Evolutionary conservation across 345 rosid genomes (phyloP).

Genomic region (Gynandropsis gynandra): DNA sequence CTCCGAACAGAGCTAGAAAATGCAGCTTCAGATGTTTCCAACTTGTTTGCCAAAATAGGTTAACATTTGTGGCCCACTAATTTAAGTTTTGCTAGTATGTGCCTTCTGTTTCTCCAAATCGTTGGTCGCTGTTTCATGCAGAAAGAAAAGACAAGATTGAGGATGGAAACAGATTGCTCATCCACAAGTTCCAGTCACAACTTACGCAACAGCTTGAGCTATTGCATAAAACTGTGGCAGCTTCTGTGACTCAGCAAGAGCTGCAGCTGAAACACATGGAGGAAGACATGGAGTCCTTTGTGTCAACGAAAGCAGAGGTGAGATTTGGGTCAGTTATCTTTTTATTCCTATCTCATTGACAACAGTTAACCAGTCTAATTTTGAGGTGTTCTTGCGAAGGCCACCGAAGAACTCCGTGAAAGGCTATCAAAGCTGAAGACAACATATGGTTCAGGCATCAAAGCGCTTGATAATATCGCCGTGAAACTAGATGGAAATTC

Average conservation of each 20-base stretch:
- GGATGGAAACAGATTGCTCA: conserved; percentile 66
- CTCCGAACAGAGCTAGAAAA: conserved; percentile 78
- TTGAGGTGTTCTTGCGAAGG: conserved; percentile 39
- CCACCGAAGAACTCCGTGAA: conserved; percentile 75
- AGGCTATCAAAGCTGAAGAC: conserved; percentile 60
- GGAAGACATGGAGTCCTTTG: conserved; percentile 92
- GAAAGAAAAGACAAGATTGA: conserved; percentile 94
- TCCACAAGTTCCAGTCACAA: conserved; percentile 73
- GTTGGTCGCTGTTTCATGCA: conserved; percentile 31
- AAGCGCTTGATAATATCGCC: conserved; percentile 71
- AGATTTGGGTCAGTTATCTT: not conserved
- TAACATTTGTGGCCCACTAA: conserved; percentile 10
- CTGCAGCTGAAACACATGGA: conserved; percentile 86
- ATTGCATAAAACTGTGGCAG: conserved; percentile 80
- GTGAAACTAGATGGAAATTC: conserved; percentile 78
- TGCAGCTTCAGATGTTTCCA: conserved; percentile 81
- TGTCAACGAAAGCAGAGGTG: conserved; percentile 77
- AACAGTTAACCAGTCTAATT: conserved; percentile 12
- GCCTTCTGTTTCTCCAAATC: not conserved
- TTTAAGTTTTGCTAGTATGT: not conserved
- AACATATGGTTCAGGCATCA: conserved; percentile 67
- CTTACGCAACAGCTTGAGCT: conserved; percentile 76
- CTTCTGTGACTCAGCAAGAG: conserved; percentile 86
- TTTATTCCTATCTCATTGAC: not conserved
- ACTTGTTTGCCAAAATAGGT: conserved; percentile 89